These are phyloP conservation scores for Ophiocordyceps camponoti-floridani DNA, from an alignment of 2,329 filamentous ascomycete genomes.

Conservation along the genomic window DNA sequence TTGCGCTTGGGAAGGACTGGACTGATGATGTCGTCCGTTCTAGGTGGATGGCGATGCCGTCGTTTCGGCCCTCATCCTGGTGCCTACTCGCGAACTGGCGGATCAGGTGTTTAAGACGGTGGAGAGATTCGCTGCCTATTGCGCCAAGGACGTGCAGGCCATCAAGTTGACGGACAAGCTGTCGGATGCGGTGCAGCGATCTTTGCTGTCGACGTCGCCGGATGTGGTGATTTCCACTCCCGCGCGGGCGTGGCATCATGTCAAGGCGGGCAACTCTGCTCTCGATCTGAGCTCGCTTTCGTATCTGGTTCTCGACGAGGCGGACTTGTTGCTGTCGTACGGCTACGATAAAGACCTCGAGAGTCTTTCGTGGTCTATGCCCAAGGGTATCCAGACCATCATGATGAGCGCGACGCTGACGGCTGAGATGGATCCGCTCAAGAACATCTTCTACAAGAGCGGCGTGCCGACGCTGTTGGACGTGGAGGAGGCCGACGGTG, in stretches of 20 bases:
- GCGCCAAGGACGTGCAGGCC: conserved; percentile 63
- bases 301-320: conserved; percentile 81
- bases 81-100: conserved; percentile 86
- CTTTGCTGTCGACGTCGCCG: conserved; percentile 67
- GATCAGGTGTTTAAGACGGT: conserved; percentile 74
- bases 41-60: conserved; percentile 27
- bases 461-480: conserved; percentile 58
- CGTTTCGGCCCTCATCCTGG: conserved; percentile 70
- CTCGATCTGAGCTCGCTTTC: conserved; percentile 54
- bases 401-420: conserved; percentile 90
- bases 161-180: conserved; percentile 85
- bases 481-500: conserved; percentile 64
- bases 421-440: conserved; percentile 70
- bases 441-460: conserved; percentile 60
- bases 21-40: not conserved
- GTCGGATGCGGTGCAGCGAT: conserved; percentile 72
- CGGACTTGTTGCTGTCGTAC: conserved; percentile 83
- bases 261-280: conserved; percentile 55
- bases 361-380: conserved; percentile 58
- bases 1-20: not conserved
- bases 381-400: conserved; percentile 74
- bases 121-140: conserved; percentile 62
- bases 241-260: conserved; percentile 60
- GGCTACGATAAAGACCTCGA: conserved; percentile 85
- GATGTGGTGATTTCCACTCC: conserved; percentile 88